These are phyloP conservation scores for Lycium ferocissimum DNA, from an alignment of 257 asterid genomes.

Conservation along the genomic window DNA sequence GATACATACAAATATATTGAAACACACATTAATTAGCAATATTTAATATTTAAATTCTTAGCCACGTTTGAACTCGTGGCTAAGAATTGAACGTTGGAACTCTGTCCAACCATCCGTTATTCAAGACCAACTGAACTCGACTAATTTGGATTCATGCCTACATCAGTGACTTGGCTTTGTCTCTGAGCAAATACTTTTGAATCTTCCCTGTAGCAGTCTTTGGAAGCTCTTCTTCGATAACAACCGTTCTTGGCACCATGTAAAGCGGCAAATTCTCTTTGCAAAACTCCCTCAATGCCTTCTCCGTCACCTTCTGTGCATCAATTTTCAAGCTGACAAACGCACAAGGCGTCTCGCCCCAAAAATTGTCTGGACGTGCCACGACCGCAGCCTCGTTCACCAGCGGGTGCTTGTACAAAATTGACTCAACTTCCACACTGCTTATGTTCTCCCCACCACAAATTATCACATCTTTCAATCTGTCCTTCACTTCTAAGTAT, in stretches of 20 bases:
- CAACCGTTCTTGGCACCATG: slow-evolving; percentile 63
- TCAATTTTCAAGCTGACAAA: slow-evolving; percentile 48
- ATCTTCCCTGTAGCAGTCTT: slow-evolving; percentile 64
- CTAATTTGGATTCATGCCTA: background rate
- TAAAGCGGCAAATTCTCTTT: slow-evolving; percentile 50
- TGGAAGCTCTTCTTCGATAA: slow-evolving; percentile 53
- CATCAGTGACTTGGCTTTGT: slow-evolving; percentile 39
- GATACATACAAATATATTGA: background rate
- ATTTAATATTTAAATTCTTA: background rate
- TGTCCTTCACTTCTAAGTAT: slow-evolving; percentile 55
- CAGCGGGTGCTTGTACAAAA: slow-evolving; percentile 52
- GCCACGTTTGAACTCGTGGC: background rate
- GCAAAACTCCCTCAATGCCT: slow-evolving; percentile 53
- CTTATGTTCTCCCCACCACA: slow-evolving; percentile 64
- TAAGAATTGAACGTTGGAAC: background rate
- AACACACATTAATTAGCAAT: background rate
- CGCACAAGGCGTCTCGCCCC: slow-evolving; percentile 70
- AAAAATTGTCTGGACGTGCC: slow-evolving; percentile 50
- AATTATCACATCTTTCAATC: slow-evolving; percentile 56
- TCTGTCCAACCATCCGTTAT: background rate
- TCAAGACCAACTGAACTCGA: background rate
- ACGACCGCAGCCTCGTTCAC: slow-evolving; percentile 67
- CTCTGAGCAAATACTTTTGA: slow-evolving; percentile 55
- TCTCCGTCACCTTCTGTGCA: slow-evolving; percentile 44
- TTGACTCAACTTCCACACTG: slow-evolving; percentile 63